Evolutionary conservation across 2,329 filamentous ascomycete genomes (phyloP).

Genomic region (Fusarium miscanthi): DNA sequence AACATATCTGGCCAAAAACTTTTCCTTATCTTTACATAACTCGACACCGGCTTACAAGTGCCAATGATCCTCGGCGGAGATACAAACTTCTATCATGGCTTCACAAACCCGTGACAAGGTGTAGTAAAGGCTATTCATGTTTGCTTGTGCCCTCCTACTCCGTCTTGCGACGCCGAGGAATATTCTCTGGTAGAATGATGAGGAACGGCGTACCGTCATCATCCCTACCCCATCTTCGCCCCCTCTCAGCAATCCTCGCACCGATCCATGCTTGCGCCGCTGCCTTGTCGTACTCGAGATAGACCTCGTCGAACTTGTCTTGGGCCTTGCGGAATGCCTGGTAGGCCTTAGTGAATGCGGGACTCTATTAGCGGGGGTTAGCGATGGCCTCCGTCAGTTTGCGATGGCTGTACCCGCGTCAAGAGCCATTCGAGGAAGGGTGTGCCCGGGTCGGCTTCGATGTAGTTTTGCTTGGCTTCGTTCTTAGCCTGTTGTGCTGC

Average conservation of each 20-base stretch:
- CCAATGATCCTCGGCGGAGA: neutral
- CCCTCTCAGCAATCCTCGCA: neutral
- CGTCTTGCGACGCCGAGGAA: neutral
- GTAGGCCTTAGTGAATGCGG: neutral
- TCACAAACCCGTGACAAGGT: neutral
- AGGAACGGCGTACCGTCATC: neutral
- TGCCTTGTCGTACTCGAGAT: neutral
- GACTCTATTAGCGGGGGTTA: neutral
- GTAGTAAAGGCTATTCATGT: neutral
- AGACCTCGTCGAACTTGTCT: neutral
- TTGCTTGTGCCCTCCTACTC: neutral
- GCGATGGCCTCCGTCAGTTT: neutral
- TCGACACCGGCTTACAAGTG: neutral
- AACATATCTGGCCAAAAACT: neutral
- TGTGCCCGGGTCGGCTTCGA: neutral
- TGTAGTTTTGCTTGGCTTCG: neutral
- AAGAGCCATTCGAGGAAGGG: neutral
- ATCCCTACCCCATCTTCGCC: neutral
- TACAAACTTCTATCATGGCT: neutral
- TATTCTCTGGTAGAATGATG: neutral
- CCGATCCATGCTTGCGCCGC: neutral
- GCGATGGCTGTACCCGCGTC: neutral
- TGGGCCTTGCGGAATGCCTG: neutral
- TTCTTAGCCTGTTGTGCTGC: accelerated
- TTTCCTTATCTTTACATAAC: neutral